phyloP scores from a whole-genome alignment of 2,329 filamentous ascomycete species.

The Tolypocladium sp. region DNA sequence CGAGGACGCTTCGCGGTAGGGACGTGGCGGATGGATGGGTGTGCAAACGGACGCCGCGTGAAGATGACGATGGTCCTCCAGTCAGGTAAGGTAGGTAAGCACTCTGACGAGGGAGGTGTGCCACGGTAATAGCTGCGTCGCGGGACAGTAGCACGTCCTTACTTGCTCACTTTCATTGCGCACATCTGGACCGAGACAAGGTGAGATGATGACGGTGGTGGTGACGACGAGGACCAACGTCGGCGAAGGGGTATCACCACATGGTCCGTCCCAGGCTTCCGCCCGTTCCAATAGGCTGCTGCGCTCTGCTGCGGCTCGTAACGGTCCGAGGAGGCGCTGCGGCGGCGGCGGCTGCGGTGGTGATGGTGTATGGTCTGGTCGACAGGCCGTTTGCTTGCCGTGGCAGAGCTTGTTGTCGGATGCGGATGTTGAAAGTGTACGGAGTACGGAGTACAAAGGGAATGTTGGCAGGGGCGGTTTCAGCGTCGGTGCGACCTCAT shows the following conservation, averaged over 20 bases:
- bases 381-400: not conserved
- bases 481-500: conserved; percentile 1
- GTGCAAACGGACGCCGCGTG: not conserved
- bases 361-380: not conserved
- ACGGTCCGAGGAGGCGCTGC: not conserved
- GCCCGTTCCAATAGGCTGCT: not conserved
- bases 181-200: not conserved
- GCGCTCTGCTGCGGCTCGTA: not conserved
- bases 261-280: not conserved
- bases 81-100: not conserved
- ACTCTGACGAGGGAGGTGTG: not conserved
- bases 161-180: not conserved
- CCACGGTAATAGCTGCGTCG: not conserved
- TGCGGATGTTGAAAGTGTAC: not conserved
- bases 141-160: not conserved
- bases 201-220: not conserved
- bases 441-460: too few relatives aligned
- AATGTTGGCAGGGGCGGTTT: conserved; percentile 2
- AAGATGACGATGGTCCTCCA: not conserved
- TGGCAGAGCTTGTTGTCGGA: not conserved
- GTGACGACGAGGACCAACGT: not conserved
- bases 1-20: not conserved
- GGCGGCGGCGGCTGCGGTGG: not conserved
- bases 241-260: not conserved
- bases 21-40: not conserved